Base-by-base conservation (phyloP, 352 stramenopile species). In the Blastocystis sp. region DNA sequence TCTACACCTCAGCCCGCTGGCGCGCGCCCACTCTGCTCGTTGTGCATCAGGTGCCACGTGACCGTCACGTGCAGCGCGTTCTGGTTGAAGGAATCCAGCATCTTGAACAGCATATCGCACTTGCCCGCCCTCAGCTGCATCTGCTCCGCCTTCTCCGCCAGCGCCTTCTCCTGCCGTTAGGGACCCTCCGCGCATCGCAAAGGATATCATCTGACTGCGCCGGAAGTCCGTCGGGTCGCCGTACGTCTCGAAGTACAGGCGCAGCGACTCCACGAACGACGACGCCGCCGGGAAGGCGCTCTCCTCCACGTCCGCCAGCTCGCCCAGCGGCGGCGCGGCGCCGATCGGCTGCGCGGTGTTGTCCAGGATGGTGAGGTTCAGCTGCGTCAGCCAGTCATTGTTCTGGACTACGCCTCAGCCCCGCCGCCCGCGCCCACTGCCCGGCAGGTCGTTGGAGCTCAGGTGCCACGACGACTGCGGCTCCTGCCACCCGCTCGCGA, bases 11-110 rank as follows among this genome's bases (percentile, higher is more conserved):
- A 43, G 9, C 1, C 28, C 41, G 2, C 64, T 0, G 2, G 43
- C 2, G 7, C 2, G 38, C 11, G 1, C 0, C 41, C 2, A 81
- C 71, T 59, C 28, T 53, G 21, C 7, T 34, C 45, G 45, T 81
- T 81, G 48, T 81, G 71, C 17, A 81, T 81, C 21, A 81, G 60
- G 3, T 64, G 38, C 77, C 77, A 87, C 38, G 77, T 87, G 7
- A 87, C 65, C 2, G 62, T 87, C 2, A 77, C 77, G 52, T 87
- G 62, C 34, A 87, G 34, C 3, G 77, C 65, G 23, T 87, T 74
- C 77, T 87, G 62, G 23, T 87, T 87, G 45, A 87, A 87, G 9
- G 77, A 59, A 38, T 87, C 77, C 11, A 87, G 23, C 77, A 87
- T 77, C 56, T 62, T 53, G 40, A 87, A 87, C 41, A 87, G 21